Evolutionary conservation across 495 filamentous ascomycete species (phyloP), one percentile per base, ranked within the genome.

Genomic region (Alectoria sarmentosa): DNA sequence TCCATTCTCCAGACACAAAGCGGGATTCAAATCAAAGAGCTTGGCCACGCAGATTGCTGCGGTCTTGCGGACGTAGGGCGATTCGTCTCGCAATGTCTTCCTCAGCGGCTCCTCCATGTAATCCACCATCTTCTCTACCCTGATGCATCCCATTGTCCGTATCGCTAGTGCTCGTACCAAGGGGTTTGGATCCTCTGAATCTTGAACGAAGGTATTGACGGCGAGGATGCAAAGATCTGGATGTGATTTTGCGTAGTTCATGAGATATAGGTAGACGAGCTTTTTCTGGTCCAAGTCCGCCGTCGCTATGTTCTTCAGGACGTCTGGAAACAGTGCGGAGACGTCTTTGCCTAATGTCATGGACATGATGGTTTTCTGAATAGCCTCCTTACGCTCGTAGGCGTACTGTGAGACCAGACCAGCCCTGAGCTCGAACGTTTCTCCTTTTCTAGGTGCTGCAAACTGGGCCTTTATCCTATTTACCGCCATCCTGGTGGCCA

Each of bases 201-300:
- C 94, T 82, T 99, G 94, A 26, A 98, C 93, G 69, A 99, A 99
- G 32, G 94, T 99, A 75, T 99, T 99, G 69, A 99, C 94, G 68
- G 94, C 94, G 66, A 99, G 86, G 76, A 99, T 99, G 77, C 94
- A 99, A 42, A 99, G 88, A 73, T 99, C 94, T 21, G 94, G 94
- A 76, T 99, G 94, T 59, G 95, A 96, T 83, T 99, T 99, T 70
- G 94, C 94, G 76, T 99, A 99, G 77, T 99, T 99, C 92, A 99
- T 99, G 41, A 99, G 79, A 73, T 99, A 99, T 37, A 99, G 83
- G 74, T 99, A 99, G 17, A 99, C 94, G 67, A 99, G 88, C 80
- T 99, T 99, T 83, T 99, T 99, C 81, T 99, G 94, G 74, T 98
- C 94, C 64, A 99, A 78, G 75, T 99, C 94, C 36, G 77, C 79